Conservation (phyloP, 148 eudicot species). For the Arbutus unedo region DNA sequence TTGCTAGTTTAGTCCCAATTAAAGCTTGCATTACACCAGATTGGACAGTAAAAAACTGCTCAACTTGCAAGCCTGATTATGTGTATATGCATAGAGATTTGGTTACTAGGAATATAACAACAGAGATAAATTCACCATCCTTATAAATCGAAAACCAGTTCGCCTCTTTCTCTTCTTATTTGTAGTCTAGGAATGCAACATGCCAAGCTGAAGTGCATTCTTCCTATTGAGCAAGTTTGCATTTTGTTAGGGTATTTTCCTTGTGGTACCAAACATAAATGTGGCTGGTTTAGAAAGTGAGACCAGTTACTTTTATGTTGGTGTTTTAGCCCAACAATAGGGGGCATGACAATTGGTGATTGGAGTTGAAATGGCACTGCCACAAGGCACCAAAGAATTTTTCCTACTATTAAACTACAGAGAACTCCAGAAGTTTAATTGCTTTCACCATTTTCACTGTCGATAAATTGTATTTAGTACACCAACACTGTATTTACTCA, state of each 20-base stretch:
- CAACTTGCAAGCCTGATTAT: not conserved
- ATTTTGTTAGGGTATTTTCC: too few species aligned
- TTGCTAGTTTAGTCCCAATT: not conserved
- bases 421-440: not conserved
- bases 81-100: too few species aligned
- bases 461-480: not conserved
- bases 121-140: not conserved
- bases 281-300: not conserved
- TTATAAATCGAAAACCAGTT: not conserved
- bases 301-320: not conserved
- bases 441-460: not conserved
- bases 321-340: not conserved
- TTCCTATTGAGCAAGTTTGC: not conserved
- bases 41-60: not conserved
- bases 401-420: not conserved
- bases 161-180: not conserved
- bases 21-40: not conserved
- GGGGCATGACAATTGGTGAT: not conserved
- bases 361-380: not conserved
- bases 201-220: not conserved
- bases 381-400: not conserved
- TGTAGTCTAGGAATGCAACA: too few species aligned
- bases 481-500: not conserved
- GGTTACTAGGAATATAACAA: not conserved
- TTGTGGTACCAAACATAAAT: not conserved